Base-by-base conservation (phyloP, 495 filamentous ascomycete species). In the Penicillium parvum region DNA sequence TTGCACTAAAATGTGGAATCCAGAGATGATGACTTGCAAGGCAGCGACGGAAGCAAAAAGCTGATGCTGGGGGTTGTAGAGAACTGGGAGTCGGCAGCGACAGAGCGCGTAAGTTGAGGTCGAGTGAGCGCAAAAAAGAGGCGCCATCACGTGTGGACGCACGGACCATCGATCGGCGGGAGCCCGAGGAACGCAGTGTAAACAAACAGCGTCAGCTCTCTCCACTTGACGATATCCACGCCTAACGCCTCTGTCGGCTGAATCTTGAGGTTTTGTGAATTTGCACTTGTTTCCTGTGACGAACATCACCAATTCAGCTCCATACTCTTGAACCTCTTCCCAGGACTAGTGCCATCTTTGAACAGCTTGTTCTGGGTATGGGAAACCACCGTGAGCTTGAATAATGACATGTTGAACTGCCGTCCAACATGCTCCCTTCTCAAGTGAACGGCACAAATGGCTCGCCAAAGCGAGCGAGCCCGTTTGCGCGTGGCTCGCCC, bases 401-500 rank as follows among this genome's bases (percentile, higher is more conserved):
- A 70, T 59, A 51, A 70, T 68, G 64, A 45, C 32, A 49, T 49
- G 58, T 50, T 63, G 51, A 64, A 47, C 47, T 40, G 40, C 55
- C 37, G 40, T 44, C 28, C 46, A 45, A 49, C 46, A 73, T 73
- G 70, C 61, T 72, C 42, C 65, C 70, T 27, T 72, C 68, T 36
- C 68, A 71, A 33, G 33, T 71, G 22, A 73, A 71, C 53, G 61
- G 57, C 57, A 65, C 71, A 19, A 73, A 71, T 53, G 61, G 57
- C 55, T 66, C 71, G 50, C 65, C 66, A 45, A 77, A 79, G 76
- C 84, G 88, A 49, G 85, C 81, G 57, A 90, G 84, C 69, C 85
- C 85, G 4, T 94, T 95, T 60, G 65, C 57, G 27, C 78, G 72
- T 64, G 81, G 68, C 43, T 81, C 86, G 2, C 66, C 69, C 7